A percentile compares a stretch with the other conserved stretches of the same genome.
Conservation (phyloP, 352 stramenopile species). For the Globisporangium canariense region DNA sequence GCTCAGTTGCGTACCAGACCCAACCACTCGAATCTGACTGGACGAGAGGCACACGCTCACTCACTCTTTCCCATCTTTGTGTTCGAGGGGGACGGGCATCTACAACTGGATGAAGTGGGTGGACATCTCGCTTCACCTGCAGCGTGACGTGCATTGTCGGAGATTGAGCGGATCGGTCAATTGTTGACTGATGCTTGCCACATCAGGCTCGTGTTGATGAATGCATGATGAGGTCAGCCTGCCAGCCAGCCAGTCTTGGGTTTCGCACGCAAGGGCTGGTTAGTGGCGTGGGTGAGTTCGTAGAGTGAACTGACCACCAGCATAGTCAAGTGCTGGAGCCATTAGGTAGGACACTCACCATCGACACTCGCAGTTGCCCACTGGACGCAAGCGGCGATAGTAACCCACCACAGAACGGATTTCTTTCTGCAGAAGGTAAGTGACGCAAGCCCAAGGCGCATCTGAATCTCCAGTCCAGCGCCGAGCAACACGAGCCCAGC, state of each 20-base stretch:
- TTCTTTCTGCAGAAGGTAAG: background rate
- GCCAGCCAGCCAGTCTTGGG: constrained; percentile 1
- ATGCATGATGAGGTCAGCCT: background rate
- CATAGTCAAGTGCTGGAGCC: constrained; percentile 1
- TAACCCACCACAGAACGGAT: constrained; percentile 1
- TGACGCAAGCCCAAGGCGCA: background rate
- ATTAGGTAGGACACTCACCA: background rate
- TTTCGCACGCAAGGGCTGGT: background rate
- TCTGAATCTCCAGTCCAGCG: background rate
- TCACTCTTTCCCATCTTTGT: background rate
- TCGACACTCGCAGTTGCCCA: constrained; percentile 8
- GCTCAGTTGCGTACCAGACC: background rate
- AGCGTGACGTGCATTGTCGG: background rate
- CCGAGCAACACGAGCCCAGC: background rate
- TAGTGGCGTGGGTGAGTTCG: background rate
- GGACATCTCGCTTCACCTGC: background rate
- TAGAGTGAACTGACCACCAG: background rate
- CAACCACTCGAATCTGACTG: constrained; percentile 4
- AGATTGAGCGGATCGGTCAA: background rate
- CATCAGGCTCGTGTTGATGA: background rate
- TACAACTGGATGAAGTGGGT: background rate
- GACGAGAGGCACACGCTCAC: constrained; percentile 5
- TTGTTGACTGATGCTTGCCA: background rate
- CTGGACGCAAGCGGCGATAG: constrained; percentile 1
- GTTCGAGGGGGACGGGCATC: background rate